Evolutionary conservation across 345 rosid genomes (phyloP).

Genomic region (Arabis alpina): DNA sequence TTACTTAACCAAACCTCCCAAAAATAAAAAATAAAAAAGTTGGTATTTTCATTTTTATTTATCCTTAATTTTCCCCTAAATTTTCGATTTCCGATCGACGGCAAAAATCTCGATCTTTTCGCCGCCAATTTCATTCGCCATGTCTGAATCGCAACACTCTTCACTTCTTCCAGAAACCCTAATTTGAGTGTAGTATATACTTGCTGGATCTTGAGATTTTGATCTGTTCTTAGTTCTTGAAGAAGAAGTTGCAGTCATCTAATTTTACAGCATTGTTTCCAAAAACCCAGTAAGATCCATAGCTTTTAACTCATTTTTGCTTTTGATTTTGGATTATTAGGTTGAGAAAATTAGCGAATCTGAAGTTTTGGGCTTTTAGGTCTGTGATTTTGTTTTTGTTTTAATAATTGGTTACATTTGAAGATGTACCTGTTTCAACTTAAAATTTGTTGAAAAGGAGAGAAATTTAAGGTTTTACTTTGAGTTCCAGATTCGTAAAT

Average conservation of each 20-base stretch:
- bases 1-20: conserved; percentile 26
- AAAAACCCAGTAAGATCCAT: conserved; percentile 36
- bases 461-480: conserved; percentile 3
- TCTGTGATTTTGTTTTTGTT: not conserved
- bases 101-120: conserved; percentile 37
- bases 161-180: conserved; percentile 40
- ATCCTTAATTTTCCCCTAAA: conserved; percentile 40
- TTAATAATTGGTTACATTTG: not conserved
- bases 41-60: conserved; percentile 14
- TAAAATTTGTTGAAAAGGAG: conserved; percentile 15
- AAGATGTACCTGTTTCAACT: not conserved
- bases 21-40: not conserved
- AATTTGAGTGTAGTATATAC: not conserved
- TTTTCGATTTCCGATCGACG: conserved; percentile 42
- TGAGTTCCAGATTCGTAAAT: conserved; percentile 22
- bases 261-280: conserved; percentile 28
- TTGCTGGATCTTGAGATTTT: conserved; percentile 4
- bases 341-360: conserved; percentile 10
- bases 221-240: conserved; percentile 39
- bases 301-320: not conserved
- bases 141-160: conserved; percentile 28
- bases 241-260: conserved; percentile 4
- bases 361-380: conserved; percentile 7
- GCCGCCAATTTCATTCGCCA: conserved; percentile 28
- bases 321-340: not conserved